Conservation (phyloP, 139 green algal genomes). For the Bryopsis sp. region DNA sequence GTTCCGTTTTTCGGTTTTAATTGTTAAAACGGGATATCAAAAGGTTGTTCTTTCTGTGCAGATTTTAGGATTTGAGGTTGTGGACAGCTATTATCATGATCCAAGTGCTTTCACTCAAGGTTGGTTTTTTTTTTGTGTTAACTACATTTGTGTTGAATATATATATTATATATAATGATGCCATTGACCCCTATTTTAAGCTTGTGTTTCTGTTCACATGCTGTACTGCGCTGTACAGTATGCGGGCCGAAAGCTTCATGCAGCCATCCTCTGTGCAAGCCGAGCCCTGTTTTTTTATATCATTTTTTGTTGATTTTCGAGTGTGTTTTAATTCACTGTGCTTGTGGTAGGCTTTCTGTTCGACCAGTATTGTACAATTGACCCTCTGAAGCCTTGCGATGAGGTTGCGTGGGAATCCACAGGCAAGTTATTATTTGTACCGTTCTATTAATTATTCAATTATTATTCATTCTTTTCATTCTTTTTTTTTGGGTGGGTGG, state of each 20-base stretch:
- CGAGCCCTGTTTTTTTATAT: neutral
- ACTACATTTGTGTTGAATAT: neutral
- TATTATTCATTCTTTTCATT: no score
- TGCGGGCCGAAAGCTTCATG: no score
- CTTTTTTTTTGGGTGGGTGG: no score
- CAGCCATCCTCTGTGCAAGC: no score
- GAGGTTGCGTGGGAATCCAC: constrained; percentile 77
- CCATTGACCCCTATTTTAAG: no score
- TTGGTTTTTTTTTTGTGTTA: neutral
- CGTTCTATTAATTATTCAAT: neutral
- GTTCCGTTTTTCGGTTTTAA: no score
- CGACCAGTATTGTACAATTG: constrained; percentile 40
- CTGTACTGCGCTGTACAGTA: no score
- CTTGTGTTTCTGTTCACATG: no score
- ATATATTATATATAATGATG: neutral
- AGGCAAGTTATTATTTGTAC: constrained; percentile 25
- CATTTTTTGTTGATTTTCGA: constrained; percentile 1
- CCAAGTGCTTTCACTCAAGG: constrained; percentile 73
- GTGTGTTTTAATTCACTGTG: neutral
- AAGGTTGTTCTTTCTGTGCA: no score
- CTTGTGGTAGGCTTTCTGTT: constrained; percentile 48
- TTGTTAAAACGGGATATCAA: no score
- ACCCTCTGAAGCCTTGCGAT: constrained; percentile 24
- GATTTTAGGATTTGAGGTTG: constrained; percentile 41
- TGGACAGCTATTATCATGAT: constrained; percentile 63